Evolutionary conservation across 257 asterid species (phyloP), one percentile per base, ranked within the genome.

Genomic region (Pogostemon cablin): DNA sequence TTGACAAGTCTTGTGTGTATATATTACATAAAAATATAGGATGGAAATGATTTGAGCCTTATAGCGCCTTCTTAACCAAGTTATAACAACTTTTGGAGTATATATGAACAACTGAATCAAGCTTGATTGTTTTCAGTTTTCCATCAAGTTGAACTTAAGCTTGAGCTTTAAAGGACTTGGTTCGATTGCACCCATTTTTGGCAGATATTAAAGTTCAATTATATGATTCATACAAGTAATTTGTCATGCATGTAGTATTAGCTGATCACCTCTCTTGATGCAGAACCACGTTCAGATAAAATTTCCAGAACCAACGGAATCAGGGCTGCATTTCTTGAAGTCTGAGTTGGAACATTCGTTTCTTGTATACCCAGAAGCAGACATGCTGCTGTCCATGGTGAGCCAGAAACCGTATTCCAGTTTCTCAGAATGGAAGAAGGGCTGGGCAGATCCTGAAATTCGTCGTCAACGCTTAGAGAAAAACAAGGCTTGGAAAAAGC

Each of bases 381-480:
- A 90, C 81, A 90, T 90, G 96, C 67, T 81, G 74, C 78, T 90
- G 43, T 78, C 95, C 34, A 65, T 44, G 68, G 56, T 34, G 56
- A 82, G 35, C 34, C 35, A 61, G 61, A 87, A 83, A 81, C 20
- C 90, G 4, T 78, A 73, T 79, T 86, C 90, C 12, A 78, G 88
- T 79, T 90, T 87, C 69, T 76, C 95, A 42, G 95, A 87, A 60
- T 87, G 96, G 96, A 92, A 90, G 43, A 81, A 83, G 79, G 96
- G 96, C 3, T 90, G 96, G 95, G 95, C 95, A 15, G 92, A 90
- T 75, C 96, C 96, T 25, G 90, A 90, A 70, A 84, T 86, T 41
- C 89, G 96, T 58, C 86, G 82, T 57, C 92, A 87, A 74, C 90
- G 95, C 25, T 80, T 90, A 48, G 77, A 75, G 64, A 72, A 75